Evolutionary conservation across 1,139 yeast genomes (phyloP).

Genomic region (Kurtzmaniella natalensis): DNA sequence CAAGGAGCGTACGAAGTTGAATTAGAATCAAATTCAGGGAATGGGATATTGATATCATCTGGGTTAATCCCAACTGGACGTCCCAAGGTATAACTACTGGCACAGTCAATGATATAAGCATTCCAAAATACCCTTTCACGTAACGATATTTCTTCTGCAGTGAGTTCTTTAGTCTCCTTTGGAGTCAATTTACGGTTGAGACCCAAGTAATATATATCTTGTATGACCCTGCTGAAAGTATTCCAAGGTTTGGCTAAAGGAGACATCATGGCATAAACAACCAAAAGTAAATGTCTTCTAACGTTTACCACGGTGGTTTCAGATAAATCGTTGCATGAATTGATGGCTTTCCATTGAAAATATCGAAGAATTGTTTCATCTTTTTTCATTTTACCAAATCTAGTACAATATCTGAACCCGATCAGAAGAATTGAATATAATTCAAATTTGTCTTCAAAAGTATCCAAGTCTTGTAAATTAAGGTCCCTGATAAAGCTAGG

Average conservation of each 20-base stretch:
- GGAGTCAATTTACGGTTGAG: conserved; percentile 29
- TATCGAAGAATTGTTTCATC: conserved; percentile 22
- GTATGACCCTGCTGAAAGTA: not conserved
- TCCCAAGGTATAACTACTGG: conserved; percentile 40
- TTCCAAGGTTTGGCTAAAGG: conserved; percentile 1
- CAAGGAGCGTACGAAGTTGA: not conserved
- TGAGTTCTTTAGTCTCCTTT: conserved; percentile 3
- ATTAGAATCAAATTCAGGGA: conserved; percentile 19
- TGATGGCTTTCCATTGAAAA: conserved; percentile 24
- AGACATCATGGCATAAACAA: conserved; percentile 31
- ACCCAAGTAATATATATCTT: conserved; percentile 42
- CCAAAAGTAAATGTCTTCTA: conserved; percentile 35
- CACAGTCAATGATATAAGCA: conserved; percentile 43
- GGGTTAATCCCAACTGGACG: conserved; percentile 42
- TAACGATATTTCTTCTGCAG: conserved; percentile 17
- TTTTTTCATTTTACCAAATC: conserved; percentile 28
- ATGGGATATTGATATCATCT: conserved; percentile 41
- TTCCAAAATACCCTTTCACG: conserved; percentile 47
- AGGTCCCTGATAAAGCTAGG: not conserved
- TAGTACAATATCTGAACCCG: conserved; percentile 43
- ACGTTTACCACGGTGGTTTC: conserved; percentile 32
- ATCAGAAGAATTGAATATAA: conserved; percentile 46
- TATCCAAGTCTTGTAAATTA: conserved; percentile 9
- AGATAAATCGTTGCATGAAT: conserved; percentile 26
- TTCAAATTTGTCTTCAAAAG: conserved; percentile 26